Evolutionary conservation across 495 filamentous ascomycete species (phyloP).

Genomic region (Staphylotrichum longicolle): DNA sequence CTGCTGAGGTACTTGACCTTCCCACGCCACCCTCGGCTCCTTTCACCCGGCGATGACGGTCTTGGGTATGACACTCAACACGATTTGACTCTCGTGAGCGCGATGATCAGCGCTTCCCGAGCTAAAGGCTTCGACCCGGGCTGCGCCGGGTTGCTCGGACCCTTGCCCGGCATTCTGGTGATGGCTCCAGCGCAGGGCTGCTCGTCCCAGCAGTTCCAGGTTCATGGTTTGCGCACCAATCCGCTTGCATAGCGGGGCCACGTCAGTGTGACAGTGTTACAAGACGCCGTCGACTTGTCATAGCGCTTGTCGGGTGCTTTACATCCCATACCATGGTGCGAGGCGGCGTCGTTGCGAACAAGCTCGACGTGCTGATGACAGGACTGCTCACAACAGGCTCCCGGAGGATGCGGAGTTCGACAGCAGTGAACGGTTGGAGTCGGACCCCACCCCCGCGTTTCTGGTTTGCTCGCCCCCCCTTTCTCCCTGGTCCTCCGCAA

Average conservation of each 20-base stretch:
- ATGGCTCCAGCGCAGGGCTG: not conserved
- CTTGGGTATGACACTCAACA: too few relatives aligned
- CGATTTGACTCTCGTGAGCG: not conserved
- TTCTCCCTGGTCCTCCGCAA: conserved; percentile 6
- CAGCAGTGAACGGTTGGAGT: not conserved
- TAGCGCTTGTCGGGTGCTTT: not conserved
- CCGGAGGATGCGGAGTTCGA: conserved; percentile 1
- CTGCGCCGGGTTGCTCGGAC: not conserved
- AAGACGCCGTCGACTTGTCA: conserved; percentile 6
- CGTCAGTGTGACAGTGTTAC: conserved; percentile 8
- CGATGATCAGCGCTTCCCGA: conserved; percentile 3
- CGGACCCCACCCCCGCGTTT: not conserved
- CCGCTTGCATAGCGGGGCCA: not conserved
- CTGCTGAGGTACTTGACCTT: too few relatives aligned
- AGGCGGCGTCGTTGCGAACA: not conserved
- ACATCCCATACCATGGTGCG: not conserved
- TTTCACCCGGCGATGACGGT: too few relatives aligned
- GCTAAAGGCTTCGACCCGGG: not conserved
- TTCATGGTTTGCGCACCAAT: not conserved
- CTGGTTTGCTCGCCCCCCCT: conserved; percentile 25
- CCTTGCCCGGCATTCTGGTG: not conserved
- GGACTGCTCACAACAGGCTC: too few relatives aligned
- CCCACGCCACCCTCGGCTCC: too few relatives aligned
- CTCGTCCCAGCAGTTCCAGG: not conserved
- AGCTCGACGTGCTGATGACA: not conserved